Evolutionary conservation across 129 eudicot species (phyloP).

Genomic region (Cynara cardunculus): DNA sequence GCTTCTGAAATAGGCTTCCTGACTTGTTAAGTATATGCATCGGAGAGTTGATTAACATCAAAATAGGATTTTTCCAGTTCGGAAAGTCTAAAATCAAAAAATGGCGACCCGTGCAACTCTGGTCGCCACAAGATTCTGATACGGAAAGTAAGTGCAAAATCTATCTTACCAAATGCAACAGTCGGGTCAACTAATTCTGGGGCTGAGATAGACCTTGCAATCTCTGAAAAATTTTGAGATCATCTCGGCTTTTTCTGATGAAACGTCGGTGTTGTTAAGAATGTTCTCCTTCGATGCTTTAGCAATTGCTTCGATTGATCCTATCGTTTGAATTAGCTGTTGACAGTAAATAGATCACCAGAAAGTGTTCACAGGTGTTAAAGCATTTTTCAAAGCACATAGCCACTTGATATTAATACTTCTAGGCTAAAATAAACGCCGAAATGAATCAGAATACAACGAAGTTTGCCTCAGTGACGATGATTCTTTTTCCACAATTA

Average conservation of each 20-base stretch:
- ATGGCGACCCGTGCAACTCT: no score
- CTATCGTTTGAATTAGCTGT: constrained; percentile 86
- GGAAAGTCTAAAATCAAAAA: not conserved
- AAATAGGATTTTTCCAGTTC: not conserved
- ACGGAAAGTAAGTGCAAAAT: not conserved
- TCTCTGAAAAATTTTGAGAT: constrained; percentile 77
- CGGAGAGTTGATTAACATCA: not conserved
- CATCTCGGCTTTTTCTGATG: constrained; percentile 78
- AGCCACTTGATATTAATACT: not conserved
- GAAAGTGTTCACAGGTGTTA: not conserved
- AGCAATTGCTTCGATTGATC: constrained; percentile 94
- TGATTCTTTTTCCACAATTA: not conserved
- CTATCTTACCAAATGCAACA: not conserved
- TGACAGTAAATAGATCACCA: not conserved
- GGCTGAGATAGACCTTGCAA: constrained; percentile 69
- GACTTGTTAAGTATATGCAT: not conserved
- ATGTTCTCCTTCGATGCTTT: constrained; percentile 79
- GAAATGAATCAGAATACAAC: not conserved
- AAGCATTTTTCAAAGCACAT: constrained; percentile 6
- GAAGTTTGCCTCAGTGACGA: not conserved
- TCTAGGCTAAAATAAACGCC: not conserved
- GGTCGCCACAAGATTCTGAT: not conserved
- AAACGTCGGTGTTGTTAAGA: constrained; percentile 72
- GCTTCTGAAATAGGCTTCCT: not conserved
- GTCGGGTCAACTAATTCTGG: constrained; percentile 43